Conservation (phyloP, 768 basidiomycete species). For the Kwoniella dejecticola region DNA sequence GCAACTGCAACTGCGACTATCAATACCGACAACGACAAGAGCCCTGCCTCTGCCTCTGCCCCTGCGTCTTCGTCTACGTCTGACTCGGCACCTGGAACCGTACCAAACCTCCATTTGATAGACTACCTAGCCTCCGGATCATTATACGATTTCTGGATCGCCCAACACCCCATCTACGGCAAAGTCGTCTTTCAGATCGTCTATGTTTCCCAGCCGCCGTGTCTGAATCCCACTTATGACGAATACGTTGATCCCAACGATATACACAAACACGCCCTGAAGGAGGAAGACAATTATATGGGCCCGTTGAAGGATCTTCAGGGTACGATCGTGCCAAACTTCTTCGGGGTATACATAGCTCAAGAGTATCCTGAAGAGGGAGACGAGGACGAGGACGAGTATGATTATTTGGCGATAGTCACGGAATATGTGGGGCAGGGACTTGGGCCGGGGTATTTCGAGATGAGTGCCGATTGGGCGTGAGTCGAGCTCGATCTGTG, state of each 20-base stretch:
- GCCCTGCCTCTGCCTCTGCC: too few species aligned
- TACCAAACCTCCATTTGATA: too few species aligned
- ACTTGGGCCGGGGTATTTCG: too few species aligned
- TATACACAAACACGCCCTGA: neutral
- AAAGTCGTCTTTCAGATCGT: neutral
- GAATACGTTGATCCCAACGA: neutral
- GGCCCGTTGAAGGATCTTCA: neutral
- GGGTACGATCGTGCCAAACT: neutral
- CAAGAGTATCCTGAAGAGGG: neutral
- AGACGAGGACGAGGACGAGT: too few species aligned
- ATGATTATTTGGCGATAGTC: too few species aligned
- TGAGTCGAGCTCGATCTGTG: too few species aligned
- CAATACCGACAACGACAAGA: too few species aligned
- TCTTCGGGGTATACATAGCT: neutral
- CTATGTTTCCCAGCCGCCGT: neutral
- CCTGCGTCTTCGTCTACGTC: too few species aligned
- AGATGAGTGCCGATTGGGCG: too few species aligned
- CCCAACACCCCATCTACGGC: neutral
- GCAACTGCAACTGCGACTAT: too few species aligned
- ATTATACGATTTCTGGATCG: neutral
- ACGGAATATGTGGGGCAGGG: too few species aligned
- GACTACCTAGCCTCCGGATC: neutral
- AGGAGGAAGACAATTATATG: neutral
- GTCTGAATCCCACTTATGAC: neutral
- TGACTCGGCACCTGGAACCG: too few species aligned